Evolutionary conservation across 306 rosid species (phyloP), one percentile per base, ranked within the genome.

Genomic region (Hippophae gyantsensis): DNA sequence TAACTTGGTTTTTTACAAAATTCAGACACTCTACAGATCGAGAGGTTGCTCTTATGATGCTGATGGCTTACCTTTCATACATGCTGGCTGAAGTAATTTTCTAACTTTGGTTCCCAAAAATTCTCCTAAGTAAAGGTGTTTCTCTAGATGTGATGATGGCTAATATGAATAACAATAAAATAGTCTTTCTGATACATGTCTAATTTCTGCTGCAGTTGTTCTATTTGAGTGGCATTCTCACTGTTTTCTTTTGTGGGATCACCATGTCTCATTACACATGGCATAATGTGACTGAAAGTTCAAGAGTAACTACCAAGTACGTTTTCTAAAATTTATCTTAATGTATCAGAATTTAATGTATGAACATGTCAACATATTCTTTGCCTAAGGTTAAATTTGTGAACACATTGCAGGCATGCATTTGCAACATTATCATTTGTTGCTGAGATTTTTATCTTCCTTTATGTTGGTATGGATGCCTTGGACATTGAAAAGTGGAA

Each of bases 391-490:
- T 43, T 42, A 10, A 56, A 62, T 42, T 54, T 56, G 58, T 65
- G 13, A 2, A 32, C 38, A 32, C 48, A 64, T 63, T 53, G 26
- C 90, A 89, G 97, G 79, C 99, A 93, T 65, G 74, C 97, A 51
- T 93, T 93, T 69, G 99, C 99, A 60, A 86, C 99, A 48, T 68
- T 93, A 68, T 93, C 99, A 12, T 93, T 88, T 73, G 87, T 93
- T 68, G 80, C 85, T 12, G 99, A 93, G 82, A 79, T 73, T 26
- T 93, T 88, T 69, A 86, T 93, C 84, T 93, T 93, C 69, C 87
- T 93, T 61, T 93, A 93, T 76, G 99, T 93, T 70, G 99, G 99
- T 58, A 93, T 93, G 95, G 99, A 93, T 81, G 99, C 99, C 53
- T 77, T 93, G 90, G 99, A 93, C 84, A 88, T 93, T 43, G 97